Conservation (phyloP, 2,329 filamentous ascomycete species). For the Zarea fungicola region DNA sequence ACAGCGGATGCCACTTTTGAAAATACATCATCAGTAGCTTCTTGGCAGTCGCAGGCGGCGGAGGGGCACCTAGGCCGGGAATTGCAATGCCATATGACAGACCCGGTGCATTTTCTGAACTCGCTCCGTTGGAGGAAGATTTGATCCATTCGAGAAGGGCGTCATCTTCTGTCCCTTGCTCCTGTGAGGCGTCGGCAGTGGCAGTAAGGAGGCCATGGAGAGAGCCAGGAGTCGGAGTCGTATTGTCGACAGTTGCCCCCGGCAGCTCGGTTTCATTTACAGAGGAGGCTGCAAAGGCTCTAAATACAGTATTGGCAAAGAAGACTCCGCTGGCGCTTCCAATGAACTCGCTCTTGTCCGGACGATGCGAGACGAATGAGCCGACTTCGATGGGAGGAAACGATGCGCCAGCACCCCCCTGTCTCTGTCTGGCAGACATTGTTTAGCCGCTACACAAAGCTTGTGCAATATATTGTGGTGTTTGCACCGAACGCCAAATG, state of each 20-base stretch:
- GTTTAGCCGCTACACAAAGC: not conserved
- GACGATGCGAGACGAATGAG: slow-evolving; percentile 3
- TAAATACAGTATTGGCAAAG: slow-evolving; percentile 49
- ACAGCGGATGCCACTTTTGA: slow-evolving; percentile 46
- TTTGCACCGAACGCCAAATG: not conserved
- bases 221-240: not conserved
- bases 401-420: not conserved
- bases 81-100: slow-evolving; percentile 16
- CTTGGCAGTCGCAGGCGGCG: slow-evolving; percentile 28
- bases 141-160: not conserved
- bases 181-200: not conserved
- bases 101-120: not conserved
- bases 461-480: not conserved
- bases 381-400: slow-evolving; percentile 9
- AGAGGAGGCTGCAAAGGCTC: slow-evolving; percentile 39
- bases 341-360: slow-evolving; percentile 41
- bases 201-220: not conserved
- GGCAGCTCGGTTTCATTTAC: not conserved
- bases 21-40: slow-evolving; percentile 44
- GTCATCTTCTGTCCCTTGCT: not conserved
- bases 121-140: not conserved
- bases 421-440: not conserved
- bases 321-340: slow-evolving; percentile 48
- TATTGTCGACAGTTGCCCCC: slow-evolving; percentile 14
- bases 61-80: slow-evolving; percentile 22